Evolutionary conservation across 1,284 basidiomycete species (phyloP), one percentile per base, ranked within the genome.

Genomic region (Athelia psychrophila): DNA sequence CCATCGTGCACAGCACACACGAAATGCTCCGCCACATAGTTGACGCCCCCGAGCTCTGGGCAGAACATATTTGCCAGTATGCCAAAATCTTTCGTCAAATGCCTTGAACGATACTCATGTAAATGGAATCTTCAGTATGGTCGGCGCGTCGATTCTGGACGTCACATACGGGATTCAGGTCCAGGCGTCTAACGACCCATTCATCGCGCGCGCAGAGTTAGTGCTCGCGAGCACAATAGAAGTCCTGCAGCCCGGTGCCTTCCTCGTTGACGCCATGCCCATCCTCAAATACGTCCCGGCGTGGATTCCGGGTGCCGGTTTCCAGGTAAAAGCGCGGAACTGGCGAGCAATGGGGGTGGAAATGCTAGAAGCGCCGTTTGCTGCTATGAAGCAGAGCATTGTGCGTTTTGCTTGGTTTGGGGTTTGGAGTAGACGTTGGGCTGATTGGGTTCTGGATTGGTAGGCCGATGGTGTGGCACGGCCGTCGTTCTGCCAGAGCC

Each of bases 261-360:
- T 42, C 38, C 22, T 19, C 22, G 38, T 42, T 5, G 38, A 42
- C 22, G n/a, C n/a, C 22, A 5, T 42, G 8, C 38, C 38, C 9
- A 19, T 42, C 22, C 38, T 52, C 18, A 52, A 52, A 23, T 48
- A 54, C 38, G 50, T 54, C 24, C 53, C 53, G 0, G 50, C 36
- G 24, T 54, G 53, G 53, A 12, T 54, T 12, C 53, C 53, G 16
- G 53, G 53, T 9, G 51, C 53, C 3, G 53, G 50, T 2, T 54
- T 54, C 32, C 6, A 51, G 25, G 44, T 6, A 20, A 51, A 48
- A 23, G 25, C 44, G 22, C 16, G 44, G 36, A 13, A 18, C 3
- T 53, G 47, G 51, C 2, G 47, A 13, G 6, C 5, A 13, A 13
- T 30, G 6, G 27, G 27, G 27, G 27, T 30, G 27, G 6, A 30